Base-by-base conservation (phyloP, 805 yeast genomes). In the Starmerella apicola region DNA sequence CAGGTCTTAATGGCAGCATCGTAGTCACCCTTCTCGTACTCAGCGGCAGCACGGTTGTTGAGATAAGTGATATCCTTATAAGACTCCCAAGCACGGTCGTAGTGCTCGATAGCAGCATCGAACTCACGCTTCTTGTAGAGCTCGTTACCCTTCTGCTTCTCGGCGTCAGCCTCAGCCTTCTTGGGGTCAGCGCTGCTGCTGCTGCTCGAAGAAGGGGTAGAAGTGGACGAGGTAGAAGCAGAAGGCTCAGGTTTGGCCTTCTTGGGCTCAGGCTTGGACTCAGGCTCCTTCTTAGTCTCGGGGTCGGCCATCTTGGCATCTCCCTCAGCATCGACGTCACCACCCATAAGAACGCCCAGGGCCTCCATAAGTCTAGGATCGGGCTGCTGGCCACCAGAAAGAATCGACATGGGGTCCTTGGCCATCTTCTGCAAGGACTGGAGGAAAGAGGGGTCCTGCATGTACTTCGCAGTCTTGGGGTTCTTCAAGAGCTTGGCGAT, bases 41-140 rank as follows among this genome's bases (percentile, higher is more conserved):
- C 95, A 25, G 98, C 99, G 42, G 99, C 97, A 29, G 98, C 91
- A 55, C 93, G 76, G 70, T 91, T 91, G 68, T 93, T 91, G 59
- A 91, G 70, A 59, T 81, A 91, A 1, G 97, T 88, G 55, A 88
- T 83, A 58, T 91, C 97, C 56, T 76, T 71, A 63, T 68, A 63
- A 17, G 76, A 59, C 25, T 77, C 80, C 81, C 84, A 91, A 2
- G 99, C 99, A 57, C 76, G 71, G 57, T 81, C 68, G 65, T 91
- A 91, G 46, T 74, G 67, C 42, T 65, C 83, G 58, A 91, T 88
- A 32, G 99, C 98, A 55, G 80, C 94, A 56, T 84, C 95, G 51
- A 91, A 91, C 55, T 85, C 69, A 59, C 80, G 81, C 50, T 77
- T 67, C 63, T 91, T 91, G 71, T 91, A 91, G 34, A 81, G 66